Conservation (phyloP, 192 early-diverging fungal species). For the Gryganskiella cystojenkinii region DNA sequence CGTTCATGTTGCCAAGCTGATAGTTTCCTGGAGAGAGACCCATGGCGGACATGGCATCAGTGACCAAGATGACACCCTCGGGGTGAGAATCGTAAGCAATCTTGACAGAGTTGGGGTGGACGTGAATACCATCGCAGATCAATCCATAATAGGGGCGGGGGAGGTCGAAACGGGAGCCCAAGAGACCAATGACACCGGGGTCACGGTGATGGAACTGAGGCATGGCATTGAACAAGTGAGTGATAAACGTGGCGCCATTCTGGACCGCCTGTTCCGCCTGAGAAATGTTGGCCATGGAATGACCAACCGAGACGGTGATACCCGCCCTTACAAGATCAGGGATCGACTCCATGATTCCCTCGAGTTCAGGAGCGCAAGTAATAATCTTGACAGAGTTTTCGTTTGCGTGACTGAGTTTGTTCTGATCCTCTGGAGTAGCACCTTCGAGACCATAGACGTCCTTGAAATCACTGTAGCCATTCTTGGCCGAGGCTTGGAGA, state of each 20-base stretch:
- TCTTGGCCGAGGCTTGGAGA: constrained; percentile 66
- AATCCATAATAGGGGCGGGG: constrained; percentile 85
- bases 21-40: constrained; percentile 77
- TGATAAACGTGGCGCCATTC: constrained; percentile 77
- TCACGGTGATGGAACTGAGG: constrained; percentile 90
- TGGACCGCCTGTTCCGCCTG: constrained; percentile 70
- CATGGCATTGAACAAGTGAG: constrained; percentile 92
- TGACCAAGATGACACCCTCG: constrained; percentile 79
- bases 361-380: constrained; percentile 83
- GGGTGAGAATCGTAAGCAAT: constrained; percentile 88
- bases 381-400: constrained; percentile 72
- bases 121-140: constrained; percentile 87
- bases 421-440: constrained; percentile 33
- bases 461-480: constrained; percentile 72
- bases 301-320: constrained; percentile 76
- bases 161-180: constrained; percentile 65
- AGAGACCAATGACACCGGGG: constrained; percentile 81
- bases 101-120: constrained; percentile 82
- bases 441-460: constrained; percentile 77
- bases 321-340: constrained; percentile 70
- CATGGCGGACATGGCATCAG: constrained; percentile 84
- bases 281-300: constrained; percentile 73
- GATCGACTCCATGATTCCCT: constrained; percentile 74
- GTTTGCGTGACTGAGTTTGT: constrained; percentile 42
- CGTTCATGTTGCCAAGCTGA: constrained; percentile 74